Base-by-base conservation (phyloP, 495 filamentous ascomycete genomes). In the Stereocaulon alpinum region DNA sequence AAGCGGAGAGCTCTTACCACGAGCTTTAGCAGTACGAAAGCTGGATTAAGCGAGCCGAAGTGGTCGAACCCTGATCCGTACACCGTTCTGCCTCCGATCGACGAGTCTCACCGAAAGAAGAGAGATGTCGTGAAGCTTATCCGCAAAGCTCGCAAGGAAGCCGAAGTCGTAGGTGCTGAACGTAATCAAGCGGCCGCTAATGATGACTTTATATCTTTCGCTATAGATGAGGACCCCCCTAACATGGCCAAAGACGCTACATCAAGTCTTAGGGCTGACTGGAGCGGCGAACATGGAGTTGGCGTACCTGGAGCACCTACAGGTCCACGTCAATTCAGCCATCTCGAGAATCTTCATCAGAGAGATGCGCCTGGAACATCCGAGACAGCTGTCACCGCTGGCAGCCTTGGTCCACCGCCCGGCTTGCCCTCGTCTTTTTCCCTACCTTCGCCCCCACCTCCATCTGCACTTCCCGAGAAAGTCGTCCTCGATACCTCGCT, bases 1-100 rank as follows among this genome's bases (percentile, higher is more conserved):
- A 79, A 80, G 55, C 75, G 70, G 57, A 83, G 82, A 44, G 75
- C 73, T 1, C 59, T 73, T 20, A 80, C 81, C 55, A 63, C 74
- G n/a, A 69, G 47, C 18, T n/a, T 67, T 0, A 73, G 80, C n/a
- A 61, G 71, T 14, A 65, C 68, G 14, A 63, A 45, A 11, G 71
- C 77, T 29, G 76, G 76, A 47, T 64, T 76, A 61, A 70, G 66
- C 61, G 58, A 70, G 3, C 89, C 89, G 0, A 87, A 84, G 69
- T 96, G 91, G 91, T 95, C 89, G 1, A 96, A 96, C 64, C 89
- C 91, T 4, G 91, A 96, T 70, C 89, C 89, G 0, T 96, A 95
- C 71, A 93, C 87, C 4, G 85, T 77, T 3, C 73, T 93, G 9
- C 91, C 91, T 6, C 88, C 88, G 7, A 77, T 82, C 0, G 84